Evolutionary conservation across 1,284 basidiomycete genomes (phyloP).

Genomic region (Tylopilus sp.): DNA sequence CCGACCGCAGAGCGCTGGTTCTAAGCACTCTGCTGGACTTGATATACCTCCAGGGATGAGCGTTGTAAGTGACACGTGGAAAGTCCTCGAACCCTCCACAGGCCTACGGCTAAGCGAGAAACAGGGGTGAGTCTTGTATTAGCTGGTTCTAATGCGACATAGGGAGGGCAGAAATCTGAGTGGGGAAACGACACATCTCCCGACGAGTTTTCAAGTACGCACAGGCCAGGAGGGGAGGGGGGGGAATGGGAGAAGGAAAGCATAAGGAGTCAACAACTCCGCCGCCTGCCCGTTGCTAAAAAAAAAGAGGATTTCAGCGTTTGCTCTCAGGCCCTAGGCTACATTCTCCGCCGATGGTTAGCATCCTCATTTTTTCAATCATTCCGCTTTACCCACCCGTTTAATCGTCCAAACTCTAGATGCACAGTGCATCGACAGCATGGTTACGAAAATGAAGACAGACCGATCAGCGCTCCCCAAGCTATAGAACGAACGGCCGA

Average conservation of each 20-base stretch:
- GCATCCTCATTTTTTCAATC: background rate
- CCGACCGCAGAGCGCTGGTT: background rate
- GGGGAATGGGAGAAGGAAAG: too few species aligned
- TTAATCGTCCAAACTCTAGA: background rate
- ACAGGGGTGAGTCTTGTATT: background rate
- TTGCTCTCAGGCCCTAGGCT: background rate
- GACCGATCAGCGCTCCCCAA: slow-evolving; percentile 2
- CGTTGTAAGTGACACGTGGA: background rate
- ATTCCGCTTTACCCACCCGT: background rate
- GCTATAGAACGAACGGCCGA: background rate
- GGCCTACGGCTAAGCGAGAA: background rate
- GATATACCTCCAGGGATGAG: background rate
- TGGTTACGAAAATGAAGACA: slow-evolving; percentile 4
- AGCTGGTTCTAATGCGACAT: background rate
- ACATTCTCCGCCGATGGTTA: slow-evolving; percentile 1
- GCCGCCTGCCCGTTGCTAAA: background rate
- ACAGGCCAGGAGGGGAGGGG: background rate
- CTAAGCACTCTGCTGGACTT: background rate
- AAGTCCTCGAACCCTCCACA: background rate
- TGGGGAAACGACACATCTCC: background rate
- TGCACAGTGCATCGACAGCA: background rate
- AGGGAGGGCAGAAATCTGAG: background rate
- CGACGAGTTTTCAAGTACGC: background rate
- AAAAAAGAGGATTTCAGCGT: background rate
- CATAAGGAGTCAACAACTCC: background rate